phyloP scores from a whole-genome alignment of 306 rosid genomes.

The Trifolium pratense region DNA sequence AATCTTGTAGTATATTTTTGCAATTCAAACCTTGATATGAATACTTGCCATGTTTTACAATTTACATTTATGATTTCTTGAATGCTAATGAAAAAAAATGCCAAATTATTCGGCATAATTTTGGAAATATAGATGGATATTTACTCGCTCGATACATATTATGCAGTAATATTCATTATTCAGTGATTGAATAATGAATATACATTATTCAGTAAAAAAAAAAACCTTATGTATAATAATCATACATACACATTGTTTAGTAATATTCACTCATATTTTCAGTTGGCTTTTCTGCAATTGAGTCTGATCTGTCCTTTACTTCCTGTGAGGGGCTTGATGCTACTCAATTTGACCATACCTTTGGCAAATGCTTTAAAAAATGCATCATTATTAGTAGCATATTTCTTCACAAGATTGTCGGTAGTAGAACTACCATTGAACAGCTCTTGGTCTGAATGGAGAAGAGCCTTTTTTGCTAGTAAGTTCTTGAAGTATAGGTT shows the following conservation, averaged over 20 bases:
- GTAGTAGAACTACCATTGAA: slow-evolving; percentile 50
- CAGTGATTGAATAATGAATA: neutral
- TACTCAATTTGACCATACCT: slow-evolving; percentile 61
- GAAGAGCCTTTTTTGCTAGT: slow-evolving; percentile 48
- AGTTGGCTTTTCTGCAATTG: slow-evolving; percentile 61
- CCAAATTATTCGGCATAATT: neutral
- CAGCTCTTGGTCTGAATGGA: slow-evolving; percentile 68
- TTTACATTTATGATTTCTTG: neutral
- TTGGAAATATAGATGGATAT: neutral
- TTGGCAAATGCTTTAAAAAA: slow-evolving; percentile 22
- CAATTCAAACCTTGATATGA: neutral
- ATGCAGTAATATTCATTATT: too few species aligned
- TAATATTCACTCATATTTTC: neutral
- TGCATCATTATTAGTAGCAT: slow-evolving; percentile 35
- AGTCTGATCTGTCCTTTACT: slow-evolving; percentile 60
- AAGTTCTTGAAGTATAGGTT: slow-evolving; percentile 56
- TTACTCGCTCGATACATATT: neutral
- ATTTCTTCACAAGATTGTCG: slow-evolving; percentile 48
- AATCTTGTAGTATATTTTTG: neutral
- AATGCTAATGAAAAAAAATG: neutral
- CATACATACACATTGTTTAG: neutral
- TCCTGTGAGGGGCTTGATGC: slow-evolving; percentile 59
- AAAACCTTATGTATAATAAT: neutral
- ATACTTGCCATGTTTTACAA: neutral
- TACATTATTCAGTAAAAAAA: too few species aligned